Base-by-base conservation (phyloP, 345 rosid species). In the Pelargonium nanum region DNA sequence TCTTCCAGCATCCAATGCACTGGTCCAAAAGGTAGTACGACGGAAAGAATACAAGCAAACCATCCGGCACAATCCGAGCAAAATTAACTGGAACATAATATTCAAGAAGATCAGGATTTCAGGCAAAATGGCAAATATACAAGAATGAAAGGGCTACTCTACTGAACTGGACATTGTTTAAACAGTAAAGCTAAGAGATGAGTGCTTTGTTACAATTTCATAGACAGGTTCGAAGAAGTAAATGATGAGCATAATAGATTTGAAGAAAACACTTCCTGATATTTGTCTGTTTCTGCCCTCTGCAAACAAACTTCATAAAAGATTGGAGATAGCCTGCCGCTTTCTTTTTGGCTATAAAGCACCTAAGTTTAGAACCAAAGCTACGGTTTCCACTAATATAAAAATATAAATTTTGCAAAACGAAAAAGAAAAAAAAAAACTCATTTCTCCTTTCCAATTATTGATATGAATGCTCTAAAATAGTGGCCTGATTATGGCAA, bases 1-100 rank as follows among this genome's bases (percentile, higher is more conserved):
- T 80, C 77, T 89, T 89, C 99, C 99, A 93, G 76, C 77, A 93
- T 54, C 67, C 71, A 66, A 89, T 84, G 77, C 88, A 87, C 69
- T 83, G 83, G 53, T 93, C 94, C 82, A 93, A 66, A 67, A 89
- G 83, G 78, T 89, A 87, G 81, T 93, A 93, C 24, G 97, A 89
- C 22, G 97, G 97, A 69, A 93, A 93, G 79, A 89, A 93, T 54
- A 93, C 81, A 56, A 93, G 94, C 70, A 93, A 68, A 59, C 97
- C 99, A 83, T 89, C 96, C 50, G 97, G 99, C 61, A 93, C 90
- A 50, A 93, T 80, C 65, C 96, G 86, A 60, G 92, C 84, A 70
- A 93, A 84, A 76, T 93, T 93, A 74, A 83, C 99, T 93, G 85
- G 52, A 70, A 68, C 5, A 55, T 20, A 69, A 55, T 57, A 70